Percentiles rank a stretch among this genome's conserved stretches.
Evolutionary conservation across 495 filamentous ascomycete species (phyloP).

Genomic region (Talaromyces trachyspermus): DNA sequence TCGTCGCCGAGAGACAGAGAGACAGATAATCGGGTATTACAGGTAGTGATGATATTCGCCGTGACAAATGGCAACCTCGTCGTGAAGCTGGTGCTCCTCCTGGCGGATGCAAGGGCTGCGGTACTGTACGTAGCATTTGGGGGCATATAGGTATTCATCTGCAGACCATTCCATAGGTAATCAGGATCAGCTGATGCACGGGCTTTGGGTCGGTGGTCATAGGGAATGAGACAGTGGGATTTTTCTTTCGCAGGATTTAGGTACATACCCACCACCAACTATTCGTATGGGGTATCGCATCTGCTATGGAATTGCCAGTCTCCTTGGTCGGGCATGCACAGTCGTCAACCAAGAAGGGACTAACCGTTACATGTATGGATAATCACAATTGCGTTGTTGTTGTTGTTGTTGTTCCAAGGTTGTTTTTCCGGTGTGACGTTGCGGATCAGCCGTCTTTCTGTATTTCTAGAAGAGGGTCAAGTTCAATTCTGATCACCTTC

Average conservation of each 20-base stretch:
- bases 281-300: too few relatives aligned
- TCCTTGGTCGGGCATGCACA: constrained; percentile 59
- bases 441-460: constrained; percentile 48
- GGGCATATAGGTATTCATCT: constrained; percentile 54
- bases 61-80: constrained; percentile 44
- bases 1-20: too few relatives aligned
- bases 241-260: too few relatives aligned
- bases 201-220: constrained; percentile 50
- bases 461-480: constrained; percentile 43
- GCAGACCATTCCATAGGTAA: constrained; percentile 65
- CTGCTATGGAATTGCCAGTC: constrained; percentile 46
- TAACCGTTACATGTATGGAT: constrained; percentile 57
- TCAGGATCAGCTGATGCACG: constrained; percentile 54
- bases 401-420: too few relatives aligned
- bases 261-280: too few relatives aligned
- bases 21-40: constrained; percentile 22
- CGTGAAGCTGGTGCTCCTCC: constrained; percentile 54
- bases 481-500: constrained; percentile 42
- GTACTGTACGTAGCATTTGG: constrained; percentile 45
- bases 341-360: constrained; percentile 54
- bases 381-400: constrained; percentile 55
- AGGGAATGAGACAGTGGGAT: constrained; percentile 17
- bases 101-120: constrained; percentile 27
- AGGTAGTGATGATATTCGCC: constrained; percentile 50
- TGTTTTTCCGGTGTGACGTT: constrained; percentile 48